phyloP scores from a whole-genome alignment of 441 rosid species.

The Gossypium laxum region DNA sequence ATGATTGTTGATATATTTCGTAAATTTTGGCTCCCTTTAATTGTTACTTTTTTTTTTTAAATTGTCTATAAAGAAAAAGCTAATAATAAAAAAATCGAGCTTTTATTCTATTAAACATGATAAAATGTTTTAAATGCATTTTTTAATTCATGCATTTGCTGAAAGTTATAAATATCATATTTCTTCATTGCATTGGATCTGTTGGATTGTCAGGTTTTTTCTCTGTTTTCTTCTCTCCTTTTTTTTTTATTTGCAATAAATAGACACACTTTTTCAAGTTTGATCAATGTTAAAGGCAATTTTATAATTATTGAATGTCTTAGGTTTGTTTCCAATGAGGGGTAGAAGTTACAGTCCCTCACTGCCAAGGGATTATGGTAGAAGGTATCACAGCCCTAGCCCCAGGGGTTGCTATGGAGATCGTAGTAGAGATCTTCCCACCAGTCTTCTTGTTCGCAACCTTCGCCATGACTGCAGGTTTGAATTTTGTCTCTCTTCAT shows the following conservation, averaged over 20 bases:
- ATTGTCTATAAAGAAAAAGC: background rate
- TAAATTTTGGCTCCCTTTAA: background rate
- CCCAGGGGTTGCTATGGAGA: constrained; percentile 44
- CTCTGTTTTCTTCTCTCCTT: too few species aligned
- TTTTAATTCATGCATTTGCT: background rate
- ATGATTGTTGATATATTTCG: background rate
- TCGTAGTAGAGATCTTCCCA: constrained; percentile 56
- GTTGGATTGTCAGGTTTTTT: background rate
- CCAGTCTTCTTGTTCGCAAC: constrained; percentile 82
- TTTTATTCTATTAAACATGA: background rate
- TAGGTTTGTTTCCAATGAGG: constrained; percentile 35
- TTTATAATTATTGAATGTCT: background rate
- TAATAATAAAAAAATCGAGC: background rate
- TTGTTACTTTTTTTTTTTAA: background rate
- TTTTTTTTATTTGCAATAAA: background rate
- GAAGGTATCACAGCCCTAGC: constrained; percentile 56
- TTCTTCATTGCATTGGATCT: background rate
- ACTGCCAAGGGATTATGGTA: constrained; percentile 53
- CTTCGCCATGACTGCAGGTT: constrained; percentile 77
- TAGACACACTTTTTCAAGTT: background rate
- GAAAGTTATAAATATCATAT: background rate
- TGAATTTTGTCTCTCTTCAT: background rate
- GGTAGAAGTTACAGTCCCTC: constrained; percentile 84
- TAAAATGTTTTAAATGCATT: background rate
- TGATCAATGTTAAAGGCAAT: background rate